These are phyloP conservation scores for Vanderwaltozyma yarrowii DNA, from an alignment of 805 yeast genomes.

Conservation along the genomic window DNA sequence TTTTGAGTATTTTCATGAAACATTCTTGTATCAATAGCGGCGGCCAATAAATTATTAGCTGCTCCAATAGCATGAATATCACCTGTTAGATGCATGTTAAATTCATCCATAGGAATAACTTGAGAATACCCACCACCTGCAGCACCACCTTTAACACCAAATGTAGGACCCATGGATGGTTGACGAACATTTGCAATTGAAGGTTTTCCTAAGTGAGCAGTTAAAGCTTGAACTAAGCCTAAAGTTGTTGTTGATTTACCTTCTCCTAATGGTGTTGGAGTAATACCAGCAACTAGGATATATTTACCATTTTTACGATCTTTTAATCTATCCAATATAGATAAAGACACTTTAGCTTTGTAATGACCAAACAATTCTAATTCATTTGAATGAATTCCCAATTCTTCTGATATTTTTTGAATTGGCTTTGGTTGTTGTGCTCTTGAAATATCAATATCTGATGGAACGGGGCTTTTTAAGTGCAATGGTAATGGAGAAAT, in stretches of 20 bases:
- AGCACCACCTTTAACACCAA: constrained; percentile 98
- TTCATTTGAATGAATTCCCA: constrained; percentile 71
- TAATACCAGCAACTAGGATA: constrained; percentile 90
- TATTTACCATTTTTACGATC: constrained; percentile 66
- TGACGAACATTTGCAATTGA: constrained; percentile 94
- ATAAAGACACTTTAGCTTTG: constrained; percentile 79
- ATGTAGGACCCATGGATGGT: constrained; percentile 98
- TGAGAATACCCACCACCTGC: constrained; percentile 99
- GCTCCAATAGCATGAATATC: constrained; percentile 94
- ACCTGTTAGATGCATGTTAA: constrained; percentile 95
- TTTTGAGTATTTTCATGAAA: constrained; percentile 88
- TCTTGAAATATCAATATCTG: constrained; percentile 84
- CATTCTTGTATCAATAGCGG: constrained; percentile 94
- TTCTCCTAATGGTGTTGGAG: constrained; percentile 97
- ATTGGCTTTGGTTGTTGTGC: constrained; percentile 81
- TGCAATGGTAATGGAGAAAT: constrained; percentile 48
- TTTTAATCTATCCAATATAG: constrained; percentile 57
- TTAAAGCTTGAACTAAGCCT: constrained; percentile 93
- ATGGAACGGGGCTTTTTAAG: constrained; percentile 64
- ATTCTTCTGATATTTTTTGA: constrained; percentile 61
- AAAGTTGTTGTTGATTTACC: constrained; percentile 96
- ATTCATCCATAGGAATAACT: constrained; percentile 98
- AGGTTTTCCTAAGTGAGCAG: constrained; percentile 75
- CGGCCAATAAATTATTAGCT: constrained; percentile 88
- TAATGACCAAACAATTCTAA: constrained; percentile 80